These are phyloP conservation scores for Ophiorrhiza pumila DNA, from an alignment of 257 asterid species.

Conservation along the genomic window DNA sequence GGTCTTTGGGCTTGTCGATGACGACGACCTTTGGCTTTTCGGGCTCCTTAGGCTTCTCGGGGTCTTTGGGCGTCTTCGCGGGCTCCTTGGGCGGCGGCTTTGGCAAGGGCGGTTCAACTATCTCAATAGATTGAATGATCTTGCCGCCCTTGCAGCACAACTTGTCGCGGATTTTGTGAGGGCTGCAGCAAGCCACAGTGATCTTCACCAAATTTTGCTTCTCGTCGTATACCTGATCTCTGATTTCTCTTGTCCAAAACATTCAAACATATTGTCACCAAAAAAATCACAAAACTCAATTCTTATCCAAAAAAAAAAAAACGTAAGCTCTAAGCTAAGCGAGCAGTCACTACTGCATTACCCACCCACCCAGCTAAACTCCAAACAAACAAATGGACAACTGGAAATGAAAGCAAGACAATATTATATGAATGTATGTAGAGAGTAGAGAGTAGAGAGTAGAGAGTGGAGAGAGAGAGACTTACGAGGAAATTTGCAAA, in stretches of 20 bases:
- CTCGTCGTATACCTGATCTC: constrained; percentile 68
- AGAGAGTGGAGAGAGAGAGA: too few relatives aligned
- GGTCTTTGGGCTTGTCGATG: constrained; percentile 5
- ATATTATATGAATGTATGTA: too few relatives aligned
- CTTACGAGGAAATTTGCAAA: constrained; percentile 81
- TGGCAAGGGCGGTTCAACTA: constrained; percentile 31
- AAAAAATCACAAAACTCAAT: constrained; percentile 18
- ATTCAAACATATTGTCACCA: neutral
- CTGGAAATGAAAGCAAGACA: neutral
- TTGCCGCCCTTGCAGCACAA: constrained; percentile 51
- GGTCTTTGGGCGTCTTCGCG: constrained; percentile 7
- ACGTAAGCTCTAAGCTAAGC: too few relatives aligned
- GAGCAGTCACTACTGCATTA: too few relatives aligned
- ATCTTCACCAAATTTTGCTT: constrained; percentile 56
- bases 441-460: too few relatives aligned
- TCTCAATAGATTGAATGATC: constrained; percentile 59
- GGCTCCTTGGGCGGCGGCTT: constrained; percentile 29
- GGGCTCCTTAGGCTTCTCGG: constrained; percentile 9
- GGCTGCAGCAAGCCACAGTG: constrained; percentile 74
- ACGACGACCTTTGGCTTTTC: neutral
- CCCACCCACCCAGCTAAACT: too few relatives aligned
- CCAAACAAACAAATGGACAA: neutral
- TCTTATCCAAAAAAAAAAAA: neutral
- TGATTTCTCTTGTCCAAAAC: constrained; percentile 50
- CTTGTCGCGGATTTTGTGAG: constrained; percentile 75